A percentile compares a stretch with the other conserved stretches of the same genome.
phyloP scores from a whole-genome alignment of 1,284 basidiomycete species.

The Rhodotorula sp. region DNA sequence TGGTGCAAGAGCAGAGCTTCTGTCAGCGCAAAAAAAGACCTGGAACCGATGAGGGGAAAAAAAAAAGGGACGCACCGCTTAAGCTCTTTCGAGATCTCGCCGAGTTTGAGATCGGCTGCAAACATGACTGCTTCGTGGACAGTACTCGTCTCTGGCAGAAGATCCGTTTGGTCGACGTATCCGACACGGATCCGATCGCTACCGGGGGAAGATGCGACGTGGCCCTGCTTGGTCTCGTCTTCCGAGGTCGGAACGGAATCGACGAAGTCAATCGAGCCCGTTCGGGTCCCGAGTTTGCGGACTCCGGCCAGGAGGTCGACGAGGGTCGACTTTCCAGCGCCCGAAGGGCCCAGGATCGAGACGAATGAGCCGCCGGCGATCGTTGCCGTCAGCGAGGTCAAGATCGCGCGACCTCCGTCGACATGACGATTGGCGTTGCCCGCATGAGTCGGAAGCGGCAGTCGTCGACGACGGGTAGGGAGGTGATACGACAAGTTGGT shows the following conservation, averaged over 20 bases:
- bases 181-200: slow-evolving; percentile 59
- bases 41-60: background rate
- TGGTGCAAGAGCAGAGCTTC: background rate
- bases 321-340: slow-evolving; percentile 67
- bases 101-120: slow-evolving; percentile 75
- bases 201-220: no score
- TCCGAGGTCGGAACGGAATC: slow-evolving; percentile 15
- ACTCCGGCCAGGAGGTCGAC: slow-evolving; percentile 79
- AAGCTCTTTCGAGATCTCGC: slow-evolving; percentile 70
- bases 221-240: slow-evolving; percentile 46
- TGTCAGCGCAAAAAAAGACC: background rate
- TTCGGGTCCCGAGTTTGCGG: slow-evolving; percentile 65
- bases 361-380: slow-evolving; percentile 76
- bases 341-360: slow-evolving; percentile 73
- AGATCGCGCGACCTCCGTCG: slow-evolving; percentile 63
- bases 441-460: slow-evolving; percentile 35
- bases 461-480: background rate
- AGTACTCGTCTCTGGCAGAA: slow-evolving; percentile 49
- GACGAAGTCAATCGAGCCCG: slow-evolving; percentile 65
- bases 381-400: slow-evolving; percentile 68
- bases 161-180: slow-evolving; percentile 69
- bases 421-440: background rate
- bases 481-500: background rate
- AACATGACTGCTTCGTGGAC: slow-evolving; percentile 80
- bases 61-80: slow-evolving; percentile 54